phyloP scores from a whole-genome alignment of 2,329 filamentous ascomycete genomes.

The Fusarium verticillioides region DNA sequence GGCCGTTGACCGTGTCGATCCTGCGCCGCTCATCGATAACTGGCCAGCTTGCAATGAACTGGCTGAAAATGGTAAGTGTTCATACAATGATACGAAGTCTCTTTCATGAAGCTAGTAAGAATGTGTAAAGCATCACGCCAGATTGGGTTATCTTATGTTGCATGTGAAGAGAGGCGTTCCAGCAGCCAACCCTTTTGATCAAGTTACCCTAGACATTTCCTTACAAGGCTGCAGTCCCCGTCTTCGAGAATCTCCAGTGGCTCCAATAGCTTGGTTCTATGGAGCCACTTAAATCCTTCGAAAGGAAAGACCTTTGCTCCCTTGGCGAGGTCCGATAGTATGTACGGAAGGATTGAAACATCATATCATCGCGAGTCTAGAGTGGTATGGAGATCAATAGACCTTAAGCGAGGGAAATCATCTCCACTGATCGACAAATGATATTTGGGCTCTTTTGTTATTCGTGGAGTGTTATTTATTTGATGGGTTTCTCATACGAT shows the following conservation, averaged over 20 bases:
- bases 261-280: background rate
- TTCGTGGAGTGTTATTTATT: background rate
- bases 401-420: background rate
- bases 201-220: background rate
- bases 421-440: constrained; percentile 14
- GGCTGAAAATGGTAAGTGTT: constrained; percentile 21
- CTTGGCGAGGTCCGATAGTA: constrained; percentile 12
- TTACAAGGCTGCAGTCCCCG: background rate
- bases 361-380: constrained; percentile 21
- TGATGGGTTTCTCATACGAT: no score
- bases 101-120: background rate
- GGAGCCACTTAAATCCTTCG: background rate
- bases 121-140: background rate
- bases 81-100: background rate
- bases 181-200: background rate
- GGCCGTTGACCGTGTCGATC: constrained; percentile 8
- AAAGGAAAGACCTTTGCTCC: background rate
- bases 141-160: background rate
- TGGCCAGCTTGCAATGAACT: constrained; percentile 4
- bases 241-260: background rate
- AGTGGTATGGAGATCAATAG: background rate
- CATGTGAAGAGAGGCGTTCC: background rate
- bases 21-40: constrained; percentile 12
- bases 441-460: background rate
- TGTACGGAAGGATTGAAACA: background rate